Percentiles rank a stretch among this genome's conserved stretches.
These are phyloP conservation scores for Colletotrichum sp. DNA, from an alignment of 2,329 filamentous ascomycete species.

Conservation along the genomic window DNA sequence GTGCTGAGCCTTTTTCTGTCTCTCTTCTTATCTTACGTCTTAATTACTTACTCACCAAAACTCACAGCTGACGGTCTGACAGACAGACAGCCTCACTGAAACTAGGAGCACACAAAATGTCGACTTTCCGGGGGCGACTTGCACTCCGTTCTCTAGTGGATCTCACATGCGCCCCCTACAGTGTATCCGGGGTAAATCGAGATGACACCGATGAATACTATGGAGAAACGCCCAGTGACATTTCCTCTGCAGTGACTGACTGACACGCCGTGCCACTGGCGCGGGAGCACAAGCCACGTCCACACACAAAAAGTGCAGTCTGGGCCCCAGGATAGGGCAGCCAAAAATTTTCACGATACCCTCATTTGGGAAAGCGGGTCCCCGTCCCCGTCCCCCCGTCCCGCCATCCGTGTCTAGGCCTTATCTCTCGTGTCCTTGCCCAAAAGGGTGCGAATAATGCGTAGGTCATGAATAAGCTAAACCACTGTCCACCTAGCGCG, in stretches of 20 bases:
- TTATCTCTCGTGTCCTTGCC: background rate
- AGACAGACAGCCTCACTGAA: background rate
- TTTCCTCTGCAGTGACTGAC: background rate
- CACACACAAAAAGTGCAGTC: background rate
- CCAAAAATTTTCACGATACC: slow-evolving; percentile 20
- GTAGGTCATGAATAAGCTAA: background rate
- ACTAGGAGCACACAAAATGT: background rate
- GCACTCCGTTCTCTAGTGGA: background rate
- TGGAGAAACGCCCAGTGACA: background rate
- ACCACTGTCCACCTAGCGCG: background rate
- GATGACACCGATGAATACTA: background rate
- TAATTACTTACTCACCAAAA: background rate
- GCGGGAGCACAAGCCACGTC: background rate
- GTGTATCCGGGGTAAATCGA: background rate
- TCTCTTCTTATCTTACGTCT: background rate
- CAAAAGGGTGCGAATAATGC: background rate
- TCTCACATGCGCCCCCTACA: background rate
- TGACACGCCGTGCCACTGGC: background rate
- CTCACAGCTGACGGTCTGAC: background rate
- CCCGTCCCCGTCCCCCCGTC: background rate
- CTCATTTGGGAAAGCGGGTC: slow-evolving; percentile 16
- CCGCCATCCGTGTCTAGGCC: background rate
- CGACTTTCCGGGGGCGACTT: background rate
- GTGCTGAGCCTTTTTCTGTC: background rate
- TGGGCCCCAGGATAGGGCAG: slow-evolving; percentile 7